Percentiles rank a stretch among this genome's conserved stretches.
Conservation (phyloP, 805 yeast genomes). For the Blastobotrys robertii region DNA sequence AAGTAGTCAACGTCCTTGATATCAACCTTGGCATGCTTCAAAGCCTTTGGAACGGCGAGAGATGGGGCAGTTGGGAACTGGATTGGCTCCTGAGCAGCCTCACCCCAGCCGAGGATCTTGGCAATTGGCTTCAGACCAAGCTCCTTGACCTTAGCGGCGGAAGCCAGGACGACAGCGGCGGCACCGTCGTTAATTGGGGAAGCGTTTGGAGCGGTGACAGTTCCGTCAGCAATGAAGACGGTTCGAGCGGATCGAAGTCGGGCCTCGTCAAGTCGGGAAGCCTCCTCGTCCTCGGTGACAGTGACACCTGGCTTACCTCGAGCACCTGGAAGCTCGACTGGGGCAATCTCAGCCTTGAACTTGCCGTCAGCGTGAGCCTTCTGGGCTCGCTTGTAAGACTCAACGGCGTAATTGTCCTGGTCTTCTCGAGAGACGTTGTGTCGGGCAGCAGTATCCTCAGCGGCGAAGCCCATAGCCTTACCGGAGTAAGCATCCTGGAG, state of each 20-base stretch:
- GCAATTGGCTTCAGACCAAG: slow-evolving; percentile 84
- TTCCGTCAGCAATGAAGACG: slow-evolving; percentile 91
- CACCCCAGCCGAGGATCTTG: slow-evolving; percentile 90
- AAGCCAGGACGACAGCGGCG: slow-evolving; percentile 84
- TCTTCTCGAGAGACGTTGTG: slow-evolving; percentile 67
- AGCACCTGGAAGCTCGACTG: slow-evolving; percentile 78
- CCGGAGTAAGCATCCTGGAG: slow-evolving; percentile 84
- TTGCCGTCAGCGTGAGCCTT: slow-evolving; percentile 73
- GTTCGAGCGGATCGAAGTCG: slow-evolving; percentile 80
- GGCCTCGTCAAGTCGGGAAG: slow-evolving; percentile 62
- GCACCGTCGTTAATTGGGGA: slow-evolving; percentile 97
- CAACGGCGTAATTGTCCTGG: slow-evolving; percentile 83
- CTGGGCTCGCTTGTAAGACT: slow-evolving; percentile 79
- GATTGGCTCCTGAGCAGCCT: slow-evolving; percentile 90
- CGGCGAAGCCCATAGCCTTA: slow-evolving; percentile 91
- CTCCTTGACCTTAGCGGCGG: slow-evolving; percentile 77
- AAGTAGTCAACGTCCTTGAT: slow-evolving; percentile 71
- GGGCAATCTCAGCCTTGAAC: slow-evolving; percentile 73
- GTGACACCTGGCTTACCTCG: slow-evolving; percentile 77
- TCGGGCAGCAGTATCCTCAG: slow-evolving; percentile 91
- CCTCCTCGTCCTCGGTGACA: slow-evolving; percentile 77
- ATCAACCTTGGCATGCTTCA: slow-evolving; percentile 68
- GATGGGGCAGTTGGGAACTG: slow-evolving; percentile 96
- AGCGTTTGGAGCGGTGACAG: slow-evolving; percentile 96
- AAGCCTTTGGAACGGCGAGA: slow-evolving; percentile 90